A percentile compares a stretch with the other conserved stretches of the same genome.
Evolutionary conservation across 768 basidiomycete genomes (phyloP).

Genomic region (Naganishia randhawae): DNA sequence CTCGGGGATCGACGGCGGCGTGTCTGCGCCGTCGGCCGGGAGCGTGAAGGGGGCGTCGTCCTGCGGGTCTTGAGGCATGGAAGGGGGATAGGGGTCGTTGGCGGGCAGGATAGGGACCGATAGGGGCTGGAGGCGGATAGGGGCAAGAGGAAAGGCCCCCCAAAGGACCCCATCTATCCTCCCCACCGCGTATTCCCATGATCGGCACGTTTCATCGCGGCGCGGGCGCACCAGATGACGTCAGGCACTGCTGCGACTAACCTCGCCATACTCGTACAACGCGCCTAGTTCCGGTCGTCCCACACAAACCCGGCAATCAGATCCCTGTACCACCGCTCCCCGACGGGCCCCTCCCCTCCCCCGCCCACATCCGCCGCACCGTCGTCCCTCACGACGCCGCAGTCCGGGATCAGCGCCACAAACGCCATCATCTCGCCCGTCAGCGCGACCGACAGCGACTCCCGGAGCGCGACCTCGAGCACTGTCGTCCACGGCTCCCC

Average conservation of each 20-base stretch:
- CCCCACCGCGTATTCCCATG: too few relatives aligned
- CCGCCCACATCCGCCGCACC: slow-evolving; percentile 44
- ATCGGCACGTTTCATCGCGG: too few relatives aligned
- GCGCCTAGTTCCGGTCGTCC: slow-evolving; percentile 10
- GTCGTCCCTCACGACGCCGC: slow-evolving; percentile 74
- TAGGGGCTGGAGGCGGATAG: too few relatives aligned
- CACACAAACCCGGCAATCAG: slow-evolving; percentile 36
- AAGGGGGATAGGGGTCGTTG: too few relatives aligned
- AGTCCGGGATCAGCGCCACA: slow-evolving; percentile 61
- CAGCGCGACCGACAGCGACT: slow-evolving; percentile 69
- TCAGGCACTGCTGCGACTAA: too few relatives aligned
- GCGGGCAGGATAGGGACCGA: too few relatives aligned
- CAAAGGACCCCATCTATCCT: too few relatives aligned
- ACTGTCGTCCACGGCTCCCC: slow-evolving; percentile 9
- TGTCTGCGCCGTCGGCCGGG: slow-evolving; percentile 41
- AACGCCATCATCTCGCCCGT: slow-evolving; percentile 72
- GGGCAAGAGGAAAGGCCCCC: too few relatives aligned
- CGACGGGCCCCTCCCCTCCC: slow-evolving; percentile 1
- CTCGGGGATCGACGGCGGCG: slow-evolving; percentile 45
- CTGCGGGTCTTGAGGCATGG: background rate
- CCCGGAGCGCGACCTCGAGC: slow-evolving; percentile 67
- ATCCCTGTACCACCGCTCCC: slow-evolving; percentile 59
- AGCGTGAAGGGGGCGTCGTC: slow-evolving; percentile 12
- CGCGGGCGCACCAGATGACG: too few relatives aligned
- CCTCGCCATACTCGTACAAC: too few relatives aligned